phyloP scores from a whole-genome alignment of 805 yeast genomes.

The Candida silvicultrix region DNA sequence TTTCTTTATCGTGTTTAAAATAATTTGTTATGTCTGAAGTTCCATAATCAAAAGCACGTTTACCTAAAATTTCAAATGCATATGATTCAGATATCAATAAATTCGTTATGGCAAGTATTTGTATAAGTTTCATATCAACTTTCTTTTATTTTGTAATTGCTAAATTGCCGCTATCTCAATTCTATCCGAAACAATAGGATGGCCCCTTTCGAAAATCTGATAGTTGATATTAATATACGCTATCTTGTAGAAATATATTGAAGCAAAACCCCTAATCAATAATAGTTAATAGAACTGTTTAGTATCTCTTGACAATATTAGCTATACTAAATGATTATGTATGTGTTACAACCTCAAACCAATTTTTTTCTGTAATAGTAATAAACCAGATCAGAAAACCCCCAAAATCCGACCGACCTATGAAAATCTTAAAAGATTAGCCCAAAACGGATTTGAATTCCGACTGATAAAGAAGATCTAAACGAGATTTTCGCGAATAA shows the following conservation, averaged over 20 bases:
- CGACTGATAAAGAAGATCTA: background rate
- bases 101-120: background rate
- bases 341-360: background rate
- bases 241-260: too few species aligned
- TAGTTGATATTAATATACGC: too few species aligned
- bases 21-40: conserved; percentile 13
- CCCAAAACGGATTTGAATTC: background rate
- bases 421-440: too few species aligned
- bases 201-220: too few species aligned
- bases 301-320: too few species aligned
- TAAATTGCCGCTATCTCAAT: background rate
- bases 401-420: too few species aligned
- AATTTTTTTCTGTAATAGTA: too few species aligned
- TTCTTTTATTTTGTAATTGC: background rate
- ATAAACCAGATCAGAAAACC: background rate
- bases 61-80: background rate
- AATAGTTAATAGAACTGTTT: too few species aligned
- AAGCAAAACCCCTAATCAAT: too few species aligned
- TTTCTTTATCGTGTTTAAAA: conserved; percentile 1
- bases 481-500: too few species aligned
- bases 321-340: background rate
- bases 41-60: conserved; percentile 15
- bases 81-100: background rate
- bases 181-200: too few species aligned
- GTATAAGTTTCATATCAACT: background rate